These are phyloP conservation scores for Aspergillus sp. DNA, from an alignment of 2,329 filamentous ascomycete genomes.

Conservation along the genomic window DNA sequence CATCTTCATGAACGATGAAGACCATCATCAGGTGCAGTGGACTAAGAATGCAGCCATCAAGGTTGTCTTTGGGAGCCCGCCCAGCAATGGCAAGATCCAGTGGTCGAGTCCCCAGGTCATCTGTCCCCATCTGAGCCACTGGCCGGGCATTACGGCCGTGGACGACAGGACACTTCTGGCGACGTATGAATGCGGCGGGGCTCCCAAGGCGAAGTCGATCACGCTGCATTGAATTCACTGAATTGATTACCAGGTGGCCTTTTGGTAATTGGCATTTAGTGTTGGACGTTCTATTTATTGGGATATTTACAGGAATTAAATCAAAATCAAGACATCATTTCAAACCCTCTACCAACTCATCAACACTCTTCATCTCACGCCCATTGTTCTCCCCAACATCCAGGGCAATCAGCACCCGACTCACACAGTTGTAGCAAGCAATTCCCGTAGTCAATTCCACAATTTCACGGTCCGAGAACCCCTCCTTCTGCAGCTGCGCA, in stretches of 20 bases:
- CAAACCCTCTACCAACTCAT: conserved; percentile 59
- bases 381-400: conserved; percentile 58
- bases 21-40: conserved; percentile 37
- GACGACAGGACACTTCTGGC: conserved; percentile 26
- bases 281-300: background rate
- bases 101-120: conserved; percentile 37
- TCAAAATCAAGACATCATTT: background rate
- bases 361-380: conserved; percentile 64
- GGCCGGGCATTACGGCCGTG: conserved; percentile 39
- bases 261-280: background rate
- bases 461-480: conserved; percentile 70
- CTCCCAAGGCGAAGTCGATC: conserved; percentile 26
- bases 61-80: conserved; percentile 36
- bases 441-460: conserved; percentile 84
- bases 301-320: background rate
- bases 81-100: conserved; percentile 32
- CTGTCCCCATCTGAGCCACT: conserved; percentile 33
- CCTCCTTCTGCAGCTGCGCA: conserved; percentile 53
- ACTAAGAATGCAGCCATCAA: conserved; percentile 43
- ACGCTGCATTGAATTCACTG: background rate
- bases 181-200: conserved; percentile 29
- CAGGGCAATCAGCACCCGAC: conserved; percentile 77
- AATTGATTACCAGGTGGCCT: background rate
- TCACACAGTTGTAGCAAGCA: conserved; percentile 86
- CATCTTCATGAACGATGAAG: conserved; percentile 51